These are phyloP conservation scores for Elongisporangium prolatum DNA, from an alignment of 352 stramenopile genomes.

Conservation along the genomic window DNA sequence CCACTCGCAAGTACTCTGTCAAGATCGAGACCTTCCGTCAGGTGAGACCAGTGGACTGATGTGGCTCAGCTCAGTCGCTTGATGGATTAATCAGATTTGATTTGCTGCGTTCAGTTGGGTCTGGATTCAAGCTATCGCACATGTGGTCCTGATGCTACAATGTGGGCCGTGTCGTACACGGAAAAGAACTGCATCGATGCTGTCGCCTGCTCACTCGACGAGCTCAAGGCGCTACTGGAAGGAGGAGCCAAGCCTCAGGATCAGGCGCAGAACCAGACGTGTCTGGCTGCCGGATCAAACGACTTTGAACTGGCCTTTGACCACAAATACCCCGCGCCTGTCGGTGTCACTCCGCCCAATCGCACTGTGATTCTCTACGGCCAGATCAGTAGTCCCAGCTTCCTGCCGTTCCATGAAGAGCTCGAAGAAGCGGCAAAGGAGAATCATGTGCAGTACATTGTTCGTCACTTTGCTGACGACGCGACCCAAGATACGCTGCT, in stretches of 20 bases:
- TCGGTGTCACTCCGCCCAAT: neutral
- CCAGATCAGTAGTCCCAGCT: conserved; percentile 56
- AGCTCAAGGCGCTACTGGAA: conserved; percentile 31
- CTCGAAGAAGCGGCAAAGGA: conserved; percentile 52
- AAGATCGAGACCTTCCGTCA: conserved; percentile 85
- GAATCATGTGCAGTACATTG: conserved; percentile 74
- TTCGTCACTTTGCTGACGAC: conserved; percentile 72
- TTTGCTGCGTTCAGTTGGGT: conserved; percentile 24
- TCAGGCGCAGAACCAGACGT: conserved; percentile 27
- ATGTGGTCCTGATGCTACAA: conserved; percentile 41
- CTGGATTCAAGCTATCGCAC: conserved; percentile 62
- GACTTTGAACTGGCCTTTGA: conserved; percentile 65
- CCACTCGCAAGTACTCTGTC: conserved; percentile 72
- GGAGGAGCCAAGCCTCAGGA: conserved; percentile 10
- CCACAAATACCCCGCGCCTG: conserved; percentile 53
- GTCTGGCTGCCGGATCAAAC: conserved; percentile 57
- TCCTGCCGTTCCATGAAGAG: conserved; percentile 66
- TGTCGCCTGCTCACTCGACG: conserved; percentile 54
- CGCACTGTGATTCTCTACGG: conserved; percentile 81
- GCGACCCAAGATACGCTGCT: conserved; percentile 70
- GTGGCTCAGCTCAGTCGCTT: neutral
- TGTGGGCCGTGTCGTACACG: conserved; percentile 75
- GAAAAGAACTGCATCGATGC: conserved; percentile 53
- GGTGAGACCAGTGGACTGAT: conserved; percentile 9
- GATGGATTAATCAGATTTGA: neutral